Base-by-base conservation (phyloP, 202 grass and related monocot species). In the Panicum hallii region DNA sequence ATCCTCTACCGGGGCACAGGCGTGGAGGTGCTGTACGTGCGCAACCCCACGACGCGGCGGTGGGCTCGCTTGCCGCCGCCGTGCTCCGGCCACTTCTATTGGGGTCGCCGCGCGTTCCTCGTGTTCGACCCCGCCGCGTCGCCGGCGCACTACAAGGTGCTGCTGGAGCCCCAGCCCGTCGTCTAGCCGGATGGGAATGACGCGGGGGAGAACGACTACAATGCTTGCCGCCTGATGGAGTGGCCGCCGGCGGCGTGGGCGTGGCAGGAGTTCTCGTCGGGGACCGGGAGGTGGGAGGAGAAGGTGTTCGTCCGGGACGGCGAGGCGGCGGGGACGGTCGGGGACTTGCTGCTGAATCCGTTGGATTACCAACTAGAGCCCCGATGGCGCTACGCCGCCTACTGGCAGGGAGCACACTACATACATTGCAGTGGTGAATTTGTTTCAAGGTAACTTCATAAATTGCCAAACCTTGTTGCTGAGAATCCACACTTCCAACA, bases 301-400 rank as follows among this genome's bases (percentile, higher is more conserved):
- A 61, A n/a, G 40, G 74, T 11, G 40, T 62, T 77, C 7, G n/a
- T 30, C n/a, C 11, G 55, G 56, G 56, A 77, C 9, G 55, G 74
- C 0, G 40, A 45, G 40, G 55, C 53, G 0, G 36, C 20, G 1
- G 72, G 72, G 17, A 75, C 4, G 1, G 32, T 19, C 0, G 9
- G 1, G 0, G 19, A 12, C 1, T 7, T 44, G 67, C 2, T 68
- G 16, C 0, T 5, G 3, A 0, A n/a, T 4, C 0, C 17, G 0
- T 11, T 40, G 15, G 0, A 3, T 0, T 40, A 19, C 14, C 0
- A 0, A 5, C 0, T 5, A 0, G 3, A 67, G 16, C 36, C 16
- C 3, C 1, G 1, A 9, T 60, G 54, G 3, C 54, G 52, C 2
- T 75, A 26, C 14, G 36, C 36, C 23, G 54, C 34, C 0, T 60